Base-by-base conservation (phyloP, 2,329 filamentous ascomycete genomes). In the Fusarium sp. region DNA sequence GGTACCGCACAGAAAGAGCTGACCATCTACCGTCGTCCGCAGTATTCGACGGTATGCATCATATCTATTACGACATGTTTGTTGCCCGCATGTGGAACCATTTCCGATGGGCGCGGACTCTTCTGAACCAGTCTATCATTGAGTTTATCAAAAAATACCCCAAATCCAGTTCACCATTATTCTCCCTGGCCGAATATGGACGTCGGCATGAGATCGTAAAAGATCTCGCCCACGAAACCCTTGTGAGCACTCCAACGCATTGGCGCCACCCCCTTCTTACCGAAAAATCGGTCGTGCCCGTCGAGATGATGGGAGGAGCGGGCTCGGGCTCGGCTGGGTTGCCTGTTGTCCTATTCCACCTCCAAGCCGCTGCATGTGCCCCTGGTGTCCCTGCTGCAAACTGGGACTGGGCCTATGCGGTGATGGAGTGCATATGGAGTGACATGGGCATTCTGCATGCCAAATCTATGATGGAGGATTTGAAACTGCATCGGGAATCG, bases 21-120 rank as follows among this genome's bases (percentile, higher is more conserved):
- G 61, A 73, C 10, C 73, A 77, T 40, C 56, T 79, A 6, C 80
- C 82, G 2, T 63, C 78, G 1, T 76, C 78, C 2, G 81, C 81
- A 13, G 79, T 86, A 52, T 88, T 87, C 62, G 79, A 82, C 19
- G 81, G 82, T 14, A 79, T 81, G 54, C 89, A 86, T 70, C 86
- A 90, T 71, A 73, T 81, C 22, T 90, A 90, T 68, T 75, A 76
- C 17, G 82, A 84, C 63, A 82, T 87, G 55, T 87, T 83, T 80
- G 77, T 82, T 19, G 84, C 83, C 10, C 81, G 84, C 23, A 80
- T 85, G 40, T 89, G 85, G 85, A 87, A 85, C 61, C 83, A 89
- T 67, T 88, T 85, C 68, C 85, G 88, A 23, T 88, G 85, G 81
- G 81, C 82, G 8, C 83, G 85, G n/a, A 83, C 88, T 23, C 75